Evolutionary conservation across 169 alveolate species (phyloP), one percentile per base, ranked within the genome.

Genomic region (Plasmodium gonderi): DNA sequence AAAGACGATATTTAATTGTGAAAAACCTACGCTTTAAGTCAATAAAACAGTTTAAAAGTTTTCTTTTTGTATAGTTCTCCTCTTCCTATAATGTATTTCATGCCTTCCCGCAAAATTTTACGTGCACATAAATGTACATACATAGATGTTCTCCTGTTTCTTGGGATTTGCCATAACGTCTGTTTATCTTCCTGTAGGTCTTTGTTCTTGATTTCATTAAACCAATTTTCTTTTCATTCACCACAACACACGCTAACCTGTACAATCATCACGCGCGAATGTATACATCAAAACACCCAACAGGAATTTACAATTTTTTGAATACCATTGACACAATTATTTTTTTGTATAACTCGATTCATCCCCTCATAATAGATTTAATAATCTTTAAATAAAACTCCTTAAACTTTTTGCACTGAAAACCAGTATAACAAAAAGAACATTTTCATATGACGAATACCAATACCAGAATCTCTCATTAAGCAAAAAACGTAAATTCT

Each of bases 41-140:
- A 9, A 54, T 44, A 75, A 85, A 85, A 31, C 85, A 85, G 69
- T 36, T 85, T 51, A 85, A 85, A 49, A 29, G 47, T 8, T 69
- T 69, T 76, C 4, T 83, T 33, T 17, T n/a, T 40, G 49, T 49
- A 17, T 83, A 83, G 75, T 17, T 80, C 9, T 0, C 26, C 11
- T 36, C 31, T 7, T 60, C 17, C 40, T 1, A 14, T n/a, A n/a
- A n/a, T n/a, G n/a, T n/a, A n/a, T n/a, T n/a, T n/a, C n/a, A n/a
- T n/a, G n/a, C n/a, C n/a, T n/a, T 38, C 51, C 51, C 20, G 36
- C 51, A 12, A 11, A 45, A 45, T 23, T 23, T 72, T n/a, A 9
- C 47, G 38, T 60, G 38, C 40, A 1, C 26, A n/a, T n/a, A n/a
- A n/a, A n/a, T n/a, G n/a, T n/a, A n/a, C n/a, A n/a, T 60, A 2